phyloP scores from a whole-genome alignment of 2,329 filamentous ascomycete genomes.

The Ophiosphaerella herpotricha region DNA sequence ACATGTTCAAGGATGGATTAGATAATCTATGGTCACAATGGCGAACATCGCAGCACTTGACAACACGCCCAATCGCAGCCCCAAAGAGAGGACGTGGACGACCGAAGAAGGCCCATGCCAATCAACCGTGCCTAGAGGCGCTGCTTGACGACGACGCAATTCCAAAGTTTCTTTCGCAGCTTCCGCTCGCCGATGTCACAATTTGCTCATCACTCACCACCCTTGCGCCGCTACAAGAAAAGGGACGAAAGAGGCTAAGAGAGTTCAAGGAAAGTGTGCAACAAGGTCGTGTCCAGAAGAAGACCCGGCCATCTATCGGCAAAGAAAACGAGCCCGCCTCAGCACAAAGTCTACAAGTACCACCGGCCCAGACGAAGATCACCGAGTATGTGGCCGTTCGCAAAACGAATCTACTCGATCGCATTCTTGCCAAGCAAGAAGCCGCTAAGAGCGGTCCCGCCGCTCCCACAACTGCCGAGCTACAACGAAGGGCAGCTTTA shows the following conservation, averaged over 20 bases:
- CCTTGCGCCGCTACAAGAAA: slow-evolving; percentile 63
- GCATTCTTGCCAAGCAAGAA: slow-evolving; percentile 57
- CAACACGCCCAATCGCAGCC: slow-evolving; percentile 32
- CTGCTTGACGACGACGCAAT: slow-evolving; percentile 41
- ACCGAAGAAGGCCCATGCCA: slow-evolving; percentile 31
- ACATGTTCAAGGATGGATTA: slow-evolving; percentile 56
- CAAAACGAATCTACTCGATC: slow-evolving; percentile 54
- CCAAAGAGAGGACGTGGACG: slow-evolving; percentile 44
- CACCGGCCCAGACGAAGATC: slow-evolving; percentile 40
- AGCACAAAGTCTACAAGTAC: slow-evolving; percentile 14
- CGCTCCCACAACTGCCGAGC: slow-evolving; percentile 48
- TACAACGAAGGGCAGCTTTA: slow-evolving; percentile 53
- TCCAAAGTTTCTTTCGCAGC: slow-evolving; percentile 57
- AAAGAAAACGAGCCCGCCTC: slow-evolving; percentile 37
- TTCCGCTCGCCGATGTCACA: slow-evolving; percentile 62
- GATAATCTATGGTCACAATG: slow-evolving; percentile 53
- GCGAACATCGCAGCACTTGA: slow-evolving; percentile 32
- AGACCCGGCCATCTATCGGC: slow-evolving; percentile 29
- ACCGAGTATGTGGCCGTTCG: slow-evolving; percentile 47
- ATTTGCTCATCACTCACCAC: slow-evolving; percentile 58
- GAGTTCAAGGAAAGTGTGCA: slow-evolving; percentile 68
- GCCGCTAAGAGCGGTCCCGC: slow-evolving; percentile 43
- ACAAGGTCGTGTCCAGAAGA: slow-evolving; percentile 39
- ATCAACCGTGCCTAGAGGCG: slow-evolving; percentile 57
- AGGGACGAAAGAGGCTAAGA: slow-evolving; percentile 70